Conservation (phyloP, 768 basidiomycete genomes). For the Udeniomyces megalosporus region DNA sequence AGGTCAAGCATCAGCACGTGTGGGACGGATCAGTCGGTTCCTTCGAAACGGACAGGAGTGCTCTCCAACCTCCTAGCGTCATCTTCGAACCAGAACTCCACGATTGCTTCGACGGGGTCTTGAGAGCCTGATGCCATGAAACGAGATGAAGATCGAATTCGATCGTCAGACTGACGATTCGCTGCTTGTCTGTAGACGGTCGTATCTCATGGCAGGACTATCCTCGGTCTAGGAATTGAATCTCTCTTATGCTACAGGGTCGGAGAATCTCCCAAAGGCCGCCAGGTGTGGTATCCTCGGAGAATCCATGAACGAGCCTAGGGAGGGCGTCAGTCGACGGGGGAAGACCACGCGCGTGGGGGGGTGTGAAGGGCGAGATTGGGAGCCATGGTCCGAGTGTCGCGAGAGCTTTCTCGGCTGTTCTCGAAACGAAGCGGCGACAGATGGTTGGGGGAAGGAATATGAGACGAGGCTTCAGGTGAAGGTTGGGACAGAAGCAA, state of each 20-base stretch:
- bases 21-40: not conserved
- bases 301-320: slow-evolving; percentile 71
- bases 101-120: not conserved
- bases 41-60: not conserved
- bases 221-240: slow-evolving; percentile 30
- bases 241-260: slow-evolving; percentile 37
- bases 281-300: slow-evolving; percentile 47
- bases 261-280: slow-evolving; percentile 73
- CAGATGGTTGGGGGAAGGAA: too few relatives aligned
- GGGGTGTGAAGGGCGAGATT: slow-evolving; percentile 70
- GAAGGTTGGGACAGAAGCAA: too few relatives aligned
- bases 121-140: not conserved
- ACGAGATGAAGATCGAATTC: too few relatives aligned
- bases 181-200: too few relatives aligned
- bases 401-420: slow-evolving; percentile 78
- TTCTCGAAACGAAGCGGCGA: too few relatives aligned
- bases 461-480: too few relatives aligned
- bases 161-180: too few relatives aligned
- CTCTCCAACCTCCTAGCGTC: slow-evolving; percentile 9
- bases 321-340: slow-evolving; percentile 62
- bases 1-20: too few relatives aligned
- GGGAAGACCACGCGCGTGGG: slow-evolving; percentile 48
- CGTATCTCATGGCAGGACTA: not conserved
- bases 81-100: slow-evolving; percentile 17
- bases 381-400: slow-evolving; percentile 51